These are phyloP conservation scores for Chionographis japonica DNA, from an alignment of 106 monocot species.

Conservation along the genomic window DNA sequence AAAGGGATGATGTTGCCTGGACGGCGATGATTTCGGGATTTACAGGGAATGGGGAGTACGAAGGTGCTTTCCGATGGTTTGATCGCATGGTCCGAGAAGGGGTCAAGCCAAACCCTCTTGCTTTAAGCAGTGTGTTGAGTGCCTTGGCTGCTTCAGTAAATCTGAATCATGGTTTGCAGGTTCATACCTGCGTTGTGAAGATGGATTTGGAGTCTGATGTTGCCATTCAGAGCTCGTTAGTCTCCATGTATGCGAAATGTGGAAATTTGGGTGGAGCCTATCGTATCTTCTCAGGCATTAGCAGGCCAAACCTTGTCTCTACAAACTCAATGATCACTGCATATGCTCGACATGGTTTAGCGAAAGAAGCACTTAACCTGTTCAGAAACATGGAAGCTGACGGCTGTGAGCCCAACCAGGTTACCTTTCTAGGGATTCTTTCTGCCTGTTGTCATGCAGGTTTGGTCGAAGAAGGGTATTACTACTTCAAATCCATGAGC, in stretches of 20 bases:
- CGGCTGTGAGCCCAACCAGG: slow-evolving; percentile 16
- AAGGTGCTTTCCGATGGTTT: slow-evolving; percentile 43
- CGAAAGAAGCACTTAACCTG: slow-evolving; percentile 15
- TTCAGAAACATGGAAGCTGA: slow-evolving; percentile 6
- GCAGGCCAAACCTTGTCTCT: slow-evolving; percentile 21
- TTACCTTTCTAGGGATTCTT: slow-evolving; percentile 22
- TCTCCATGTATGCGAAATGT: slow-evolving; percentile 69
- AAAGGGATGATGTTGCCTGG: slow-evolving; percentile 61
- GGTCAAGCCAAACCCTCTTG: slow-evolving; percentile 26
- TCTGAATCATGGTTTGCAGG: slow-evolving; percentile 33
- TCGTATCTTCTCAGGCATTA: slow-evolving; percentile 27
- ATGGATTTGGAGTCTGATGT: slow-evolving; percentile 29
- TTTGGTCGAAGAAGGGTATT: slow-evolving; percentile 15
- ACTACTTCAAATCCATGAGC: slow-evolving; percentile 20
- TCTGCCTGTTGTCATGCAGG: slow-evolving; percentile 26
- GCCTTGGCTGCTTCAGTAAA: slow-evolving; percentile 29
- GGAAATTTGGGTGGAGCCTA: slow-evolving; percentile 33
- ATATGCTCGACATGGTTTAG: slow-evolving; percentile 29
- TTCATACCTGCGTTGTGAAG: slow-evolving; percentile 45
- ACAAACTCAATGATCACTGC: slow-evolving; percentile 57
- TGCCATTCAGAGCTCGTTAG: slow-evolving; percentile 33
- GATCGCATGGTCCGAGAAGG: slow-evolving; percentile 36
- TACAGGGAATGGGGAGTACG: slow-evolving; percentile 29
- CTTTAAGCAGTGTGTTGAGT: slow-evolving; percentile 45
- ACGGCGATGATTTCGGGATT: slow-evolving; percentile 53